Evolutionary conservation across 139 green algal genomes (phyloP).

Genomic region (Coelastrella sp.): DNA sequence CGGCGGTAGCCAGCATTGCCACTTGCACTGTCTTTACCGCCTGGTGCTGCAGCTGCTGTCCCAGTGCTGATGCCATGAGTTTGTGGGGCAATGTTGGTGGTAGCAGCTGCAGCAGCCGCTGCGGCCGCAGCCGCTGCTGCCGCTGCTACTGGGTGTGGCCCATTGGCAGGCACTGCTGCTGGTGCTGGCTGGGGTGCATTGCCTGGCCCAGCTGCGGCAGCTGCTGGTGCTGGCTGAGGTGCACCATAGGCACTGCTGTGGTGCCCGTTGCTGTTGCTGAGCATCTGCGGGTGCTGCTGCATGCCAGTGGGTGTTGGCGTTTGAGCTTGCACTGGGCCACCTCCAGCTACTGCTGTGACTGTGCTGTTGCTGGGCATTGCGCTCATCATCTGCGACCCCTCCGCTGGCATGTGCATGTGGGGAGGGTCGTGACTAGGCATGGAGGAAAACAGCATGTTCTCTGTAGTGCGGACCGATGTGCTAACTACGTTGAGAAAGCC

Average conservation of each 20-base stretch:
- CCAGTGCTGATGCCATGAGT: not conserved
- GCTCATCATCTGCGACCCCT: slow-evolving; percentile 1
- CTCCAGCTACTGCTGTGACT: not conserved
- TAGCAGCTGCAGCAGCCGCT: not conserved
- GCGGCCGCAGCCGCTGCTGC: slow-evolving; percentile 1
- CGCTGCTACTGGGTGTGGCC: not conserved
- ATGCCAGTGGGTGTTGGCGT: slow-evolving; percentile 34
- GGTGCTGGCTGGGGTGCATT: not conserved
- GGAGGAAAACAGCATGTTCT: slow-evolving; percentile 34
- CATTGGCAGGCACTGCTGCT: slow-evolving; percentile 13
- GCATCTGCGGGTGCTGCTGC: not conserved
- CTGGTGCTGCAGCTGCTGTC: slow-evolving; percentile 19
- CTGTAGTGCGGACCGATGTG: slow-evolving; percentile 27
- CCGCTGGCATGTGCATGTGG: not conserved
- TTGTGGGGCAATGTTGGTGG: not conserved
- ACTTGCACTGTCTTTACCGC: not conserved
- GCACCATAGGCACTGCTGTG: not conserved
- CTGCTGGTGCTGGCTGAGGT: slow-evolving; percentile 4
- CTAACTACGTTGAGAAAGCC: slow-evolving; percentile 40
- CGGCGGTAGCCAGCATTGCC: slow-evolving; percentile 11
- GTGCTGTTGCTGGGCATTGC: slow-evolving; percentile 1
- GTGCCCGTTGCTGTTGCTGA: slow-evolving; percentile 2
- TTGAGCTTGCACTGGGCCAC: not conserved
- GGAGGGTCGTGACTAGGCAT: not conserved
- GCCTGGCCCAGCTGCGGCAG: slow-evolving; percentile 7